A percentile compares a stretch with the other conserved stretches of the same genome.
Evolutionary conservation across 768 basidiomycete genomes (phyloP).

Genomic region (Lentinus brumalis): DNA sequence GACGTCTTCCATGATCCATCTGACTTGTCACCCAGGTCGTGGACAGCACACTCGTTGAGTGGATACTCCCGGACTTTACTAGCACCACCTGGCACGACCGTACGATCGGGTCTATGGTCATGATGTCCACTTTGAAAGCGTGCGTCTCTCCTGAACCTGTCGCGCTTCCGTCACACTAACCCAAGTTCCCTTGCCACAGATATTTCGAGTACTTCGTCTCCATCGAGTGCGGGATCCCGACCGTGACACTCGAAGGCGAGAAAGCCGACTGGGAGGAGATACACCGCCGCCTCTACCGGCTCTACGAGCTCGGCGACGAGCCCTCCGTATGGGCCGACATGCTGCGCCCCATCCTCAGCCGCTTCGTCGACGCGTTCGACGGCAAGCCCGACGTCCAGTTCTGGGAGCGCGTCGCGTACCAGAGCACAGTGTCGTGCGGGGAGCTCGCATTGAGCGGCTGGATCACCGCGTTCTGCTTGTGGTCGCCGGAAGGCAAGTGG

Average conservation of each 20-base stretch:
- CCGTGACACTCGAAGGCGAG: slow-evolving; percentile 29
- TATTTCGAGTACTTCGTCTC: slow-evolving; percentile 23
- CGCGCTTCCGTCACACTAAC: too few relatives aligned
- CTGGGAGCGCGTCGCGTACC: slow-evolving; percentile 15
- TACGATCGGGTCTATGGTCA: slow-evolving; percentile 28
- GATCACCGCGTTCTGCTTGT: slow-evolving; percentile 21
- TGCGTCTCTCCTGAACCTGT: background rate
- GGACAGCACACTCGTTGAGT: slow-evolving; percentile 27
- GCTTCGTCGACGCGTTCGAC: slow-evolving; percentile 33
- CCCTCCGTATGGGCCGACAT: slow-evolving; percentile 28
- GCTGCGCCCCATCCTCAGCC: slow-evolving; percentile 30
- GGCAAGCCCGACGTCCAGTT: slow-evolving; percentile 19
- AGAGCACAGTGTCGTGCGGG: background rate
- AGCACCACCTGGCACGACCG: slow-evolving; percentile 33
- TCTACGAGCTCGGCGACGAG: slow-evolving; percentile 27
- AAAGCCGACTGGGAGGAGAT: slow-evolving; percentile 27
- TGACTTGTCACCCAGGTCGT: slow-evolving; percentile 20
- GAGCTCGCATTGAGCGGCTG: slow-evolving; percentile 10
- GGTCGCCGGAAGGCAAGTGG: slow-evolving; percentile 12
- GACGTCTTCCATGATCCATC: background rate
- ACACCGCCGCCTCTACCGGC: slow-evolving; percentile 20
- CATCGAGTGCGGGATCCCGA: slow-evolving; percentile 29
- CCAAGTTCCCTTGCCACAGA: background rate
- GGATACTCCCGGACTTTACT: slow-evolving; percentile 33
- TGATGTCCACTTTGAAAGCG: slow-evolving; percentile 32